Conservation (phyloP, 495 filamentous ascomycete genomes). For the Penicillium desertorum region DNA sequence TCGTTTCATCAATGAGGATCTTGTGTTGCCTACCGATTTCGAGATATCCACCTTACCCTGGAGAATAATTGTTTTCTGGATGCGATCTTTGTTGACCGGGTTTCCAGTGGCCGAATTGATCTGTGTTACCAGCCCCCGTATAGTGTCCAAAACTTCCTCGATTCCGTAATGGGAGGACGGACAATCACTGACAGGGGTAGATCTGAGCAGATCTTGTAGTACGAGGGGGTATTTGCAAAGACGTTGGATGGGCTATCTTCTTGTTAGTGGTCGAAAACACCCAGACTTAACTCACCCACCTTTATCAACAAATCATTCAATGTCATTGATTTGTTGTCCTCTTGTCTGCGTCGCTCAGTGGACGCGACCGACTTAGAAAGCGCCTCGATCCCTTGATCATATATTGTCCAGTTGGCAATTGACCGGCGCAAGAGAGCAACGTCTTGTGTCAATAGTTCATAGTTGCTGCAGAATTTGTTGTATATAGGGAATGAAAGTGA, state of each 20-base stretch:
- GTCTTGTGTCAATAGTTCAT: slow-evolving; percentile 78
- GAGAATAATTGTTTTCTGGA: slow-evolving; percentile 54
- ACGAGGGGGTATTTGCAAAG: slow-evolving; percentile 91
- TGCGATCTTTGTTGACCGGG: slow-evolving; percentile 41
- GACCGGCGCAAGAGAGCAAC: slow-evolving; percentile 65
- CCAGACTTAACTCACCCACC: slow-evolving; percentile 44
- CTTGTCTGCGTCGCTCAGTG: slow-evolving; percentile 59
- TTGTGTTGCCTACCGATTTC: slow-evolving; percentile 56
- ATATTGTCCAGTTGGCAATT: slow-evolving; percentile 73
- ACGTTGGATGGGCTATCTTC: slow-evolving; percentile 79
- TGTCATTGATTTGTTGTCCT: slow-evolving; percentile 70
- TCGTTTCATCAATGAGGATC: neutral
- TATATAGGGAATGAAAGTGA: slow-evolving; percentile 80
- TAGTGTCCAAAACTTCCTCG: slow-evolving; percentile 65
- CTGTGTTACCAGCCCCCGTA: slow-evolving; percentile 68
- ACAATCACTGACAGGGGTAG: slow-evolving; percentile 81
- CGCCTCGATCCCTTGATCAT: slow-evolving; percentile 86
- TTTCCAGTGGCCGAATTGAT: slow-evolving; percentile 72
- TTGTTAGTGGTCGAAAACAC: slow-evolving; percentile 16
- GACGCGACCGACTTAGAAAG: slow-evolving; percentile 74
- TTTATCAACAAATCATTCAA: slow-evolving; percentile 89
- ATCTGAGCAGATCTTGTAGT: slow-evolving; percentile 75
- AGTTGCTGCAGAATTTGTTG: slow-evolving; percentile 83
- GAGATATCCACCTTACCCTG: slow-evolving; percentile 62
- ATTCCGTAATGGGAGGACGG: slow-evolving; percentile 77